Conservation (phyloP, 441 rosid genomes). For the Pelargonium citronellum region DNA sequence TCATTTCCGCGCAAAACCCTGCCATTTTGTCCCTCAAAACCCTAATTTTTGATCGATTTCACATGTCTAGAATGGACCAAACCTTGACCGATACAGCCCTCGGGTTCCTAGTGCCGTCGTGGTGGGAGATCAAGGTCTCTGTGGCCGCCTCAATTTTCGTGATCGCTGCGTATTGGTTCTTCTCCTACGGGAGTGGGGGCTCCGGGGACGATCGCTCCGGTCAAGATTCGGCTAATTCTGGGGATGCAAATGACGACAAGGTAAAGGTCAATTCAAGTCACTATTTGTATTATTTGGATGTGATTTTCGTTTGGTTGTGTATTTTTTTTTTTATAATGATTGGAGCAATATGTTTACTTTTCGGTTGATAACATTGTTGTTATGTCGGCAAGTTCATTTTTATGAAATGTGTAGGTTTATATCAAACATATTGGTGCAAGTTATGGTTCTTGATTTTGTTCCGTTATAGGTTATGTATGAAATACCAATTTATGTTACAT, state of each 20-base stretch:
- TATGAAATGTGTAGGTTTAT: too few species aligned
- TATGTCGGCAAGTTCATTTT: too few species aligned
- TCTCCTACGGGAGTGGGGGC: conserved; percentile 35
- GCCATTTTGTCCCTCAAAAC: background rate
- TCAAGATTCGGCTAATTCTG: conserved; percentile 26
- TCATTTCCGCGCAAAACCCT: background rate
- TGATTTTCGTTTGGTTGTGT: background rate
- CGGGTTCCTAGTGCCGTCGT: conserved; percentile 62
- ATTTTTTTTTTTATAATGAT: too few species aligned
- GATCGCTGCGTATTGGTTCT: conserved; percentile 55
- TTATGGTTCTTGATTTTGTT: too few species aligned
- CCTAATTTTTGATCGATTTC: background rate
- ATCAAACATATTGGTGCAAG: too few species aligned
- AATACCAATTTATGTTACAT: background rate
- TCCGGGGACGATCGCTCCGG: conserved; percentile 36
- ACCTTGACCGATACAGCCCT: conserved; percentile 38
- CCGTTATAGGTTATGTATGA: too few species aligned
- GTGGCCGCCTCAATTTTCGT: conserved; percentile 57
- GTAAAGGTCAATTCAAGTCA: conserved; percentile 51
- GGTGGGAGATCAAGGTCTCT: conserved; percentile 84
- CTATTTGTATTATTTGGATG: background rate
- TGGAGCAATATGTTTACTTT: too few species aligned
- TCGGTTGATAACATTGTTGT: too few species aligned
- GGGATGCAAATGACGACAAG: conserved; percentile 40
- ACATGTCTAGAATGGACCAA: background rate